Base-by-base conservation (phyloP, 164 flowering plant genomes). In the Liquidambar formosana region DNA sequence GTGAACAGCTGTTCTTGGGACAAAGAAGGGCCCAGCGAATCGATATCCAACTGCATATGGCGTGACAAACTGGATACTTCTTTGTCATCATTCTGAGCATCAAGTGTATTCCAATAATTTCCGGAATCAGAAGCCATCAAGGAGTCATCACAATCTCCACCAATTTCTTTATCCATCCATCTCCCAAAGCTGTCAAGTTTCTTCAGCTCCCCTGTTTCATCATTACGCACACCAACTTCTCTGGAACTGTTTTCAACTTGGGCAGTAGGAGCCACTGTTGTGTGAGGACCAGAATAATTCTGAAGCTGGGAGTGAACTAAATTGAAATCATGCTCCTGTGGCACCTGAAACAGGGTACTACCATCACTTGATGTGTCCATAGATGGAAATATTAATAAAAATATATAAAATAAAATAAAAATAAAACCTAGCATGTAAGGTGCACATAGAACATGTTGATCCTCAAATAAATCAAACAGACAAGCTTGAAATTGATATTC, bases 81-180 rank as follows among this genome's bases (percentile, higher is more conserved):
- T 73, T 82, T 86, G 56, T 82, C 83, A 13, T 73, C 83, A 71
- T 75, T 82, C 57, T 74, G 78, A 38, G 83, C 65, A 72, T 75
- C 77, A 71, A 88, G 82, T 41, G 86, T 69, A 68, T 75, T 80
- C 92, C 92, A 89, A 59, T 80, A 83, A 58, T 76, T 79, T 15
- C 81, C 86, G 74, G 90, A 84, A 65, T 85, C 85, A 8, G 88
- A 86, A 33, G 89, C 82, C 84, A 85, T 82, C 72, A 86, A 71
- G 18, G 89, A 81, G 65, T 83, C 87, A 72, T 89, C 85, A 80
- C 89, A 81, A 63, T 84, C 92, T 70, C 48, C 77, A 66, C 90
- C 89, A 71, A 90, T 81, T 81, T 88, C 91, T 67, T 78, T 79
- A 72, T 80, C 79, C 88, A 88, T 84, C 92, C 92, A 89, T 75